Conservation (phyloP, 176 grass and related monocot species). For the Tuctoria greenei region DNA sequence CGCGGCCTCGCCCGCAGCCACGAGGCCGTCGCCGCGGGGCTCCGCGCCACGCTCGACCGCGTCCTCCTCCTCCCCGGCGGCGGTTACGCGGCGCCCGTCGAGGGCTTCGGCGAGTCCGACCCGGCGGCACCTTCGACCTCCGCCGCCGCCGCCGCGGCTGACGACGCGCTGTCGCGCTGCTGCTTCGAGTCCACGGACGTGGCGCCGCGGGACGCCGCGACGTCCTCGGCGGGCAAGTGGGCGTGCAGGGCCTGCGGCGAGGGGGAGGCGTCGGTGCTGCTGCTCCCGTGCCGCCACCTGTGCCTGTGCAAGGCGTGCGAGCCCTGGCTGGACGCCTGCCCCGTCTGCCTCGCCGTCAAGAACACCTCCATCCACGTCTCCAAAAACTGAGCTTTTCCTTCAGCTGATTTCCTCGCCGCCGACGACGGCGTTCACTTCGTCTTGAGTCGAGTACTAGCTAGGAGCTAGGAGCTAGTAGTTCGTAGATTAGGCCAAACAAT, state of each 20-base stretch:
- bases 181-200: neutral
- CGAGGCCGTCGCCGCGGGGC: constrained; percentile 41
- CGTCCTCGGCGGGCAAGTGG: neutral
- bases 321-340: constrained; percentile 31
- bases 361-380: constrained; percentile 48
- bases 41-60: constrained; percentile 52
- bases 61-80: constrained; percentile 15
- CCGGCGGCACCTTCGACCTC: too few relatives aligned
- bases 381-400: neutral
- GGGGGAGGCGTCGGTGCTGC: constrained; percentile 43
- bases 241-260: constrained; percentile 44
- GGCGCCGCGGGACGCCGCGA: neutral
- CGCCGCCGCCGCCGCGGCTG: neutral
- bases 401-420: too few relatives aligned
- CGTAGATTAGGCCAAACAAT: neutral
- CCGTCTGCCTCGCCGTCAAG: constrained; percentile 48
- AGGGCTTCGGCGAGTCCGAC: constrained; percentile 60
- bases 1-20: constrained; percentile 48
- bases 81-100: neutral
- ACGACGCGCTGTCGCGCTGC: constrained; percentile 47
- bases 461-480: too few relatives aligned
- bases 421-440: too few relatives aligned
- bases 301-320: constrained; percentile 71
- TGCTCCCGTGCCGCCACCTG: constrained; percentile 70
- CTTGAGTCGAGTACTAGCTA: too few relatives aligned